A percentile compares a stretch with the other conserved stretches of the same genome.
phyloP scores from a whole-genome alignment of 495 filamentous ascomycete species.

The Annulohypoxylon bovei region DNA sequence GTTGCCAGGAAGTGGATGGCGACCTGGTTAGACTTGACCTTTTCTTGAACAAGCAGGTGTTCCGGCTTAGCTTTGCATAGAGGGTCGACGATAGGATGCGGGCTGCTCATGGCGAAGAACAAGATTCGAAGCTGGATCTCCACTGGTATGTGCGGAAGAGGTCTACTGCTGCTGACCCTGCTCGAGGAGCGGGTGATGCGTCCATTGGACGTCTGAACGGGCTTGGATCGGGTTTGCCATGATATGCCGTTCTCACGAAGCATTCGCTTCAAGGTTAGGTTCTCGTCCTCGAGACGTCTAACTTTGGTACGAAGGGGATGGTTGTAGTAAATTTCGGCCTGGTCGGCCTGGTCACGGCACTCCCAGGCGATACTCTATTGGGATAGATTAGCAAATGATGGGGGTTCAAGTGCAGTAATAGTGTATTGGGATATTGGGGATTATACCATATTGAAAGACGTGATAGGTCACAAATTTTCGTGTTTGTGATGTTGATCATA shows the following conservation, averaged over 20 bases:
- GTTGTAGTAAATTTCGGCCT: constrained; percentile 53
- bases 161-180: constrained; percentile 2
- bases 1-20: constrained; percentile 56
- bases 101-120: constrained; percentile 53
- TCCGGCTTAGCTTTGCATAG: constrained; percentile 50
- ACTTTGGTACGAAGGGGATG: constrained; percentile 50
- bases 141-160: constrained; percentile 52
- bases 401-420: background rate
- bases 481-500: constrained; percentile 17
- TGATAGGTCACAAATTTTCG: background rate
- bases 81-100: constrained; percentile 59
- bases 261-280: constrained; percentile 50
- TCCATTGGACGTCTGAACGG: constrained; percentile 5
- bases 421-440: background rate
- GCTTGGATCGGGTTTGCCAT: constrained; percentile 44
- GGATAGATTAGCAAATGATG: constrained; percentile 2
- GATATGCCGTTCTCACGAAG: constrained; percentile 52
- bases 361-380: constrained; percentile 48
- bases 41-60: constrained; percentile 48
- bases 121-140: constrained; percentile 59
- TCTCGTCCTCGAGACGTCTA: constrained; percentile 49
- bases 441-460: constrained; percentile 34
- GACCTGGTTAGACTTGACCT: constrained; percentile 47
- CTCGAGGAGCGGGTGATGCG: constrained; percentile 34
- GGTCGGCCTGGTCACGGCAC: constrained; percentile 54